Percentiles rank a stretch among this genome's conserved stretches.
These are phyloP conservation scores for Phytophthora citricola DNA, from an alignment of 352 stramenopile species.

Conservation along the genomic window DNA sequence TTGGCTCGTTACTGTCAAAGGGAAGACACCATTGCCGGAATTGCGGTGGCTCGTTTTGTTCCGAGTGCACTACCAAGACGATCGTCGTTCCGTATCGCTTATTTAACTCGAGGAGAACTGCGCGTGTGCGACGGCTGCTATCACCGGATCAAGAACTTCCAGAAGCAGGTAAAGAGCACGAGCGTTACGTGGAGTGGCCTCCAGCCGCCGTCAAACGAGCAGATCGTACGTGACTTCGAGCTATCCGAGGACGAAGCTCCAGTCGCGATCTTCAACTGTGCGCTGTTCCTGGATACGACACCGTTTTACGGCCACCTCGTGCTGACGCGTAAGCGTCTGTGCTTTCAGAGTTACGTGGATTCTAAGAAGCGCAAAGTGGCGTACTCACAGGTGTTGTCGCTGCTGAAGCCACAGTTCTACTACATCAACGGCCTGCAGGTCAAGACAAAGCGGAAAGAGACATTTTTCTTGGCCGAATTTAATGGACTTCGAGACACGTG, in stretches of 20 bases:
- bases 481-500: slow-evolving; percentile 77
- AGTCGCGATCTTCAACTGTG: slow-evolving; percentile 81
- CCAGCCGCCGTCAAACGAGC: slow-evolving; percentile 38
- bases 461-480: slow-evolving; percentile 84
- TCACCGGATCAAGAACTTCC: slow-evolving; percentile 76
- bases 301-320: slow-evolving; percentile 80
- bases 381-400: slow-evolving; percentile 63
- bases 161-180: slow-evolving; percentile 63
- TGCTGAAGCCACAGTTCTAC: slow-evolving; percentile 87
- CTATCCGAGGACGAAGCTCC: slow-evolving; percentile 50
- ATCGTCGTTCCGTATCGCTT: slow-evolving; percentile 70
- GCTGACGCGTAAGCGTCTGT: slow-evolving; percentile 72
- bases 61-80: slow-evolving; percentile 59
- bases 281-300: slow-evolving; percentile 72
- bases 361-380: slow-evolving; percentile 61
- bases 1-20: slow-evolving; percentile 73
- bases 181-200: slow-evolving; percentile 76
- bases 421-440: slow-evolving; percentile 86
- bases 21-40: slow-evolving; percentile 84
- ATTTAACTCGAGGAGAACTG: slow-evolving; percentile 61
- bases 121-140: slow-evolving; percentile 81
- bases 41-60: slow-evolving; percentile 80
- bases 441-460: slow-evolving; percentile 68
- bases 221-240: slow-evolving; percentile 52
- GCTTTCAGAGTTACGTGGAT: slow-evolving; percentile 63